phyloP scores from a whole-genome alignment of 441 rosid genomes.

The Manihot esculenta region DNA sequence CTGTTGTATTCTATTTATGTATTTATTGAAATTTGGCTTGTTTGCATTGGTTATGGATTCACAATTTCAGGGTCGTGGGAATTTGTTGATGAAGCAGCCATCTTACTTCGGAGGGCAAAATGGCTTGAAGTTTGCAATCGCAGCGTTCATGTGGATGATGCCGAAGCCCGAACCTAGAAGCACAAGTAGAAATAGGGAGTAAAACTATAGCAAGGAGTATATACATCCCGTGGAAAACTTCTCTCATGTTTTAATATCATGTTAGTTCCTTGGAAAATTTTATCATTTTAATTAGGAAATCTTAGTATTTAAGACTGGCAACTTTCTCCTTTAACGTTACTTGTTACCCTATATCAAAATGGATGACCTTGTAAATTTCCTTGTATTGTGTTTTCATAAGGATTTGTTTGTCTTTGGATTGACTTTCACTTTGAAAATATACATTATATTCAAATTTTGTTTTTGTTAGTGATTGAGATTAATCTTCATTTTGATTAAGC shows the following conservation, averaged over 20 bases:
- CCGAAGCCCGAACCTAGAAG: background rate
- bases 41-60: background rate
- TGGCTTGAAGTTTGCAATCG: background rate
- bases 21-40: background rate
- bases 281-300: background rate
- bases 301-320: background rate
- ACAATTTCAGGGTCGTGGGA: background rate
- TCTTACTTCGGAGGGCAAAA: background rate
- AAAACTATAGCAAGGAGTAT: background rate
- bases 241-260: background rate
- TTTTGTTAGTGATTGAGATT: no score
- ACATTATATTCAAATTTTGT: no score
- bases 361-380: background rate
- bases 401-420: no score
- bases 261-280: background rate
- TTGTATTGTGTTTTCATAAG: no score
- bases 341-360: background rate
- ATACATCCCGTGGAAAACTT: background rate
- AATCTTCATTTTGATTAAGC: no score
- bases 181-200: background rate
- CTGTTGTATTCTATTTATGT: no score
- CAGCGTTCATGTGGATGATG: background rate
- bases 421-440: no score
- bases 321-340: background rate
- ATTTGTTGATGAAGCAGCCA: background rate